These are phyloP conservation scores for Paspalum vaginatum DNA, from an alignment of 176 grass and related monocot genomes.

Conservation along the genomic window DNA sequence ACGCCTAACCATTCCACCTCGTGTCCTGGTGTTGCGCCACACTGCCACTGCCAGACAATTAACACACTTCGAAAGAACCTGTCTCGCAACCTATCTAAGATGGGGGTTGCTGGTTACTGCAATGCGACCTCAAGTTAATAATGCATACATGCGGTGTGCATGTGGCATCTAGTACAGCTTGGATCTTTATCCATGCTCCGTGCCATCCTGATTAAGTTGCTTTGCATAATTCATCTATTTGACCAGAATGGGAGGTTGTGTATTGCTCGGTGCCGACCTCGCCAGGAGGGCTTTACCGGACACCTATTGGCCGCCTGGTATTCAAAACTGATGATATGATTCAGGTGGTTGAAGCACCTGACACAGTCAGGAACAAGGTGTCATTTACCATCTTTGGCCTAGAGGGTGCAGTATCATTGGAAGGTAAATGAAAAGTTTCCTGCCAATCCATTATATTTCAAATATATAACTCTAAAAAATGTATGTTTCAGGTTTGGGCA, in stretches of 20 bases:
- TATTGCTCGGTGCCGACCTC: conserved; percentile 92
- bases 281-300: conserved; percentile 79
- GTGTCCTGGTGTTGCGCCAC: too few relatives aligned
- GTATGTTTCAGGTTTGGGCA: background rate
- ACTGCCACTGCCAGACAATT: background rate
- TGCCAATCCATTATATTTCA: background rate
- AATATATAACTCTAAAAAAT: too few relatives aligned
- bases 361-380: conserved; percentile 66
- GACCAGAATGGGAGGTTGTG: conserved; percentile 81
- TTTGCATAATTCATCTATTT: background rate
- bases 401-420: conserved; percentile 73
- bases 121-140: background rate
- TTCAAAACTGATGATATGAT: conserved; percentile 92
- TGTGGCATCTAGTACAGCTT: background rate
- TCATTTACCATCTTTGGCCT: conserved; percentile 78
- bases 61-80: background rate
- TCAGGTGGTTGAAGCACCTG: conserved; percentile 82
- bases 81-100: background rate
- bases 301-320: conserved; percentile 67
- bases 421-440: conserved; percentile 45
- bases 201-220: background rate
- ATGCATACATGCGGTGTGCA: background rate
- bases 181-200: background rate
- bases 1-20: conserved; percentile 1
- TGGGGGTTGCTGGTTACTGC: background rate